Percentiles rank a stretch among this genome's conserved stretches.
Evolutionary conservation across 805 yeast species (phyloP).

Genomic region (Yamadazyma nakazawae): DNA sequence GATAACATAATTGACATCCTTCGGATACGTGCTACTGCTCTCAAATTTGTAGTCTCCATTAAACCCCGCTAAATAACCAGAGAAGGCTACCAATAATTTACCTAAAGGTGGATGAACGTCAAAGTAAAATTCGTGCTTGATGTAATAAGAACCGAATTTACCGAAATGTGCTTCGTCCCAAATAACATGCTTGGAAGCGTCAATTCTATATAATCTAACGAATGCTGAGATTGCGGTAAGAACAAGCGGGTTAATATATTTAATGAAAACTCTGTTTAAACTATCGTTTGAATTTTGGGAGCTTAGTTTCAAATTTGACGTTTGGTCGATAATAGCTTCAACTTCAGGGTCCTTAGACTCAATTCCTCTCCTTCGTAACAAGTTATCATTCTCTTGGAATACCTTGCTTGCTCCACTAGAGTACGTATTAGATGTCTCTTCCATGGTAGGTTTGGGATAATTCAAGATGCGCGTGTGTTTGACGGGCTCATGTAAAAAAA

Average conservation of each 20-base stretch:
- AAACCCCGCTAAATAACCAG: conserved; percentile 83
- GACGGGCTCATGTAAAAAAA: neutral
- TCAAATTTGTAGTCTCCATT: conserved; percentile 89
- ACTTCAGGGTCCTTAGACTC: conserved; percentile 14
- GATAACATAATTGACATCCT: conserved; percentile 68
- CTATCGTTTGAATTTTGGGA: conserved; percentile 5
- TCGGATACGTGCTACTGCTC: conserved; percentile 76
- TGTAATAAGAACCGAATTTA: conserved; percentile 88
- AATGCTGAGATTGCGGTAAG: conserved; percentile 35
- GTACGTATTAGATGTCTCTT: conserved; percentile 1
- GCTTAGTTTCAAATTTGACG: conserved; percentile 17
- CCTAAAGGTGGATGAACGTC: conserved; percentile 98
- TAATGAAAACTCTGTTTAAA: conserved; percentile 10
- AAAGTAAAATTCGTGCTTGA: conserved; percentile 84
- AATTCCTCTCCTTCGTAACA: neutral
- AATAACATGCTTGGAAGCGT: conserved; percentile 70
- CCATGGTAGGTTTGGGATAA: neutral
- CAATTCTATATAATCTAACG: conserved; percentile 73
- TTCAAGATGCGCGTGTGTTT: neutral
- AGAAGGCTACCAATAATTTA: conserved; percentile 84
- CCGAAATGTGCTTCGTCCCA: conserved; percentile 99
- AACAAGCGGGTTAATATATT: conserved; percentile 26
- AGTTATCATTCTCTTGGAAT: neutral
- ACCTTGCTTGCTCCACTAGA: neutral
- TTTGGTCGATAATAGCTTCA: conserved; percentile 21